These are phyloP conservation scores for Amborella trichopoda DNA, from an alignment of 164 flowering plant species.

Conservation along the genomic window DNA sequence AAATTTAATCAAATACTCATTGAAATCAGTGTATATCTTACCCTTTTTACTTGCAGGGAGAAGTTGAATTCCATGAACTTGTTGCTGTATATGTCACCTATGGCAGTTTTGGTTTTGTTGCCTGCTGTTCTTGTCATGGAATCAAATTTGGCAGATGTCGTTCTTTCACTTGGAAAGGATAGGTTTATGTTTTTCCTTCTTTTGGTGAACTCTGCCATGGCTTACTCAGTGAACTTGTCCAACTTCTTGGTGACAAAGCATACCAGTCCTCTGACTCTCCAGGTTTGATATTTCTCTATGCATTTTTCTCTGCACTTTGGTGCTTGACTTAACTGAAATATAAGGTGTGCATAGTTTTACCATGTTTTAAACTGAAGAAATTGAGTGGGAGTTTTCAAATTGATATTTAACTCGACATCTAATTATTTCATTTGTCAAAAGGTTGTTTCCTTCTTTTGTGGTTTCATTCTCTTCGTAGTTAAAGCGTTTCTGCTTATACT, in stretches of 20 bases:
- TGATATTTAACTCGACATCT: no score
- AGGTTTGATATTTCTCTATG: conserved; percentile 49
- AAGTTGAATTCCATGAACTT: conserved; percentile 94
- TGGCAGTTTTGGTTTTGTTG: conserved; percentile 66
- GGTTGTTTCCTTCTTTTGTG: no score
- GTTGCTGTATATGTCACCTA: conserved; percentile 88
- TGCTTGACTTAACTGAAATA: no score
- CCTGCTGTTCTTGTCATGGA: conserved; percentile 75
- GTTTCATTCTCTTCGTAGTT: no score
- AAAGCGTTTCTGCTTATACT: no score
- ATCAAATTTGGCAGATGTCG: conserved; percentile 41
- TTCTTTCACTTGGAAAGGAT: conserved; percentile 36
- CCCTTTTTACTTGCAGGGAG: conserved; percentile 68
- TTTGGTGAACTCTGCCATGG: conserved; percentile 63
- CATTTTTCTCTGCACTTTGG: no score
- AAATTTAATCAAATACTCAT: no score
- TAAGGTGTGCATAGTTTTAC: no score
- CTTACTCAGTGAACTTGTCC: conserved; percentile 71
- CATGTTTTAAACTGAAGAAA: no score
- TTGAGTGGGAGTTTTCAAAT: no score
- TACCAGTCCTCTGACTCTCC: conserved; percentile 94
- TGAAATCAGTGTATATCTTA: no score
- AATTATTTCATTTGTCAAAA: no score
- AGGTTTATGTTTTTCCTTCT: conserved; percentile 71
- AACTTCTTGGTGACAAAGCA: conserved; percentile 97